Evolutionary conservation across 495 filamentous ascomycete species (phyloP).

Genomic region (Neurospora sp.): DNA sequence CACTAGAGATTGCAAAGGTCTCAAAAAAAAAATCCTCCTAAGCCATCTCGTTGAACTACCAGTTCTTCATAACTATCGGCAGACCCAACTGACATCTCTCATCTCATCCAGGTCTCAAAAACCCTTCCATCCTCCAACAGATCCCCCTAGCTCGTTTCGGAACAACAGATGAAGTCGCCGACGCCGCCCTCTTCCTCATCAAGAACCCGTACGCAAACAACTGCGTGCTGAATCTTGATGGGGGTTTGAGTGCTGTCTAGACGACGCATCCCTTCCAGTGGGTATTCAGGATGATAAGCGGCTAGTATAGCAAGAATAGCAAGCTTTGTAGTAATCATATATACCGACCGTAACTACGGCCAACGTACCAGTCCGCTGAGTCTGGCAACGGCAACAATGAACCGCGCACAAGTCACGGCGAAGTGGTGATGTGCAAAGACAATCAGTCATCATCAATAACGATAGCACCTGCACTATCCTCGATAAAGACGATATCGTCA

Average conservation of each 20-base stretch:
- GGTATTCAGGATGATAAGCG: neutral
- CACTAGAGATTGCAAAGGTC: no score
- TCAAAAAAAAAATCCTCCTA: no score
- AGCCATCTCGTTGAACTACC: no score
- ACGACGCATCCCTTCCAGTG: neutral
- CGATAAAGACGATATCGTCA: conserved; percentile 43
- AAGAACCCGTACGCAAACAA: conserved; percentile 73
- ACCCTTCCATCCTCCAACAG: conserved; percentile 13
- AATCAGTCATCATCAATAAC: conserved; percentile 46
- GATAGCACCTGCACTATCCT: conserved; percentile 53
- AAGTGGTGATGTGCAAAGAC: neutral
- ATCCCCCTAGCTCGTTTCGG: conserved; percentile 70
- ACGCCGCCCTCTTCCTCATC: conserved; percentile 70
- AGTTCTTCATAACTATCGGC: no score
- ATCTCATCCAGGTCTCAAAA: conserved; percentile 13
- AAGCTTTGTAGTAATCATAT: neutral
- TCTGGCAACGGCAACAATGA: neutral
- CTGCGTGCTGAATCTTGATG: conserved; percentile 78
- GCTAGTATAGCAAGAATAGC: neutral
- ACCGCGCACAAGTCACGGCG: neutral
- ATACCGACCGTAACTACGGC: neutral
- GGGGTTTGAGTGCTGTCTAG: conserved; percentile 62
- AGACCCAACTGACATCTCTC: neutral
- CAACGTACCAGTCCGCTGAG: neutral
- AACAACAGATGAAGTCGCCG: conserved; percentile 59